phyloP scores from a whole-genome alignment of 257 asterid species.

The Salvia hispanica region DNA sequence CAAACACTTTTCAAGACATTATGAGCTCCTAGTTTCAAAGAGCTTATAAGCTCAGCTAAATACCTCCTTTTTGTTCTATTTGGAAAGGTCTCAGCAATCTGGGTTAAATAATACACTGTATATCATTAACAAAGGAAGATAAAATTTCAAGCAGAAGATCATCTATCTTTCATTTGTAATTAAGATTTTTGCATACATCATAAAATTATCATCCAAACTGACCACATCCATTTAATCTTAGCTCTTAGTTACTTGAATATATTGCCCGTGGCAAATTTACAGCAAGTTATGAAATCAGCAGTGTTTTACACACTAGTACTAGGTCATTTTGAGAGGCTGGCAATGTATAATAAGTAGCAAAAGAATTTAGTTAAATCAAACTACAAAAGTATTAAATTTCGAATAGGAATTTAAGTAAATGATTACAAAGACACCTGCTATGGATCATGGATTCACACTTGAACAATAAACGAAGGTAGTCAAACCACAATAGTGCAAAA shows the following conservation, averaged over 20 bases:
- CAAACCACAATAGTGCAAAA: conserved; percentile 12
- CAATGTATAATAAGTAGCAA: conserved; percentile 1
- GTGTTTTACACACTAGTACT: conserved; percentile 5
- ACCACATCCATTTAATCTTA: conserved; percentile 6
- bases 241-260: conserved; percentile 12
- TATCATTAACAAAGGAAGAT: background rate
- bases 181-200: conserved; percentile 25
- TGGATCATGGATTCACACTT: conserved; percentile 14
- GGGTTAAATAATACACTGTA: conserved; percentile 1
- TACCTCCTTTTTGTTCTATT: conserved; percentile 14
- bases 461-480: conserved; percentile 24
- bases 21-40: no score
- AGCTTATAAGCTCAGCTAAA: no score
- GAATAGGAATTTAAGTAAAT: conserved; percentile 9
- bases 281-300: background rate
- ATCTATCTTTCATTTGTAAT: conserved; percentile 25
- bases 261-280: conserved; percentile 8
- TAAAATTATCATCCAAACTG: background rate
- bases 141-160: background rate
- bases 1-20: no score
- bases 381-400: conserved; percentile 15
- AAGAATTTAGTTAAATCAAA: conserved; percentile 11
- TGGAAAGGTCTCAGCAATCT: conserved; percentile 7
- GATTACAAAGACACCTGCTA: conserved; percentile 17
- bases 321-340: background rate